phyloP scores from a whole-genome alignment of 2,329 filamentous ascomycete species.

The Emergomyces orientalis region DNA sequence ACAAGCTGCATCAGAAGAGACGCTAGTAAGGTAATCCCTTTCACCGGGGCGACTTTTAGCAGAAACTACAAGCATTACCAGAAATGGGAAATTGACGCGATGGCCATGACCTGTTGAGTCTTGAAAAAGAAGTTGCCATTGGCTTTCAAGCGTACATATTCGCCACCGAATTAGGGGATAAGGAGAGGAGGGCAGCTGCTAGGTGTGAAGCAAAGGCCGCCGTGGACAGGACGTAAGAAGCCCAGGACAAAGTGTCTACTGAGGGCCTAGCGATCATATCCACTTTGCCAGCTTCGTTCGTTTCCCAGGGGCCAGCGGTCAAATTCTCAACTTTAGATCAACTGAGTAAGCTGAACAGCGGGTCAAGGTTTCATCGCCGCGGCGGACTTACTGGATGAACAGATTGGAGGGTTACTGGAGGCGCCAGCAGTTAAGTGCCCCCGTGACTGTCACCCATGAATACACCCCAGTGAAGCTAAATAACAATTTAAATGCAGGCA shows the following conservation, averaged over 20 bases:
- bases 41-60: neutral
- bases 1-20: neutral
- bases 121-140: neutral
- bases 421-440: neutral
- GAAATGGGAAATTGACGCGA: neutral
- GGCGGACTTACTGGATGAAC: neutral
- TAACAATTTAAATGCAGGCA: neutral
- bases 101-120: neutral
- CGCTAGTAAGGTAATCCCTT: neutral
- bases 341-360: neutral
- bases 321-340: neutral
- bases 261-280: neutral
- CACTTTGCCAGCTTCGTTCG: neutral
- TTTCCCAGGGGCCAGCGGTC: neutral
- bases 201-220: neutral
- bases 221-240: neutral
- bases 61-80: neutral
- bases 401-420: neutral
- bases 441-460: neutral
- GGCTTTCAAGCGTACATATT: neutral
- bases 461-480: neutral
- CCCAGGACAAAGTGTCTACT: neutral
- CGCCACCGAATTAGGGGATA: neutral
- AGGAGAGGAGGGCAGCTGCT: neutral
- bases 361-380: neutral